Evolutionary conservation across 2,329 filamentous ascomycete genomes (phyloP).

Genomic region (Penicillium glabrum): DNA sequence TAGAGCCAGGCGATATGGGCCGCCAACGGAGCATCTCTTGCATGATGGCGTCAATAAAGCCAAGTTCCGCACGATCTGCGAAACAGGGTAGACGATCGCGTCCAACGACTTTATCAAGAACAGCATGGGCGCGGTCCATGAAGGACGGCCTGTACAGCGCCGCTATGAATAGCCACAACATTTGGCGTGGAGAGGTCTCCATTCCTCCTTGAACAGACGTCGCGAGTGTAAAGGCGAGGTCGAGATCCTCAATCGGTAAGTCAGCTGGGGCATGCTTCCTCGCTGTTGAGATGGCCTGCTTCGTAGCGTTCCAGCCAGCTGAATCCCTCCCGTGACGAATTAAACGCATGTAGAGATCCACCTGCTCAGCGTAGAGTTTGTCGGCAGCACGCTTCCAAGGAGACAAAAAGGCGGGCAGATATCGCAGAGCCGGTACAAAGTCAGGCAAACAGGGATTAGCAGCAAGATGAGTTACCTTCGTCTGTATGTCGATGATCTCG

Average conservation of each 20-base stretch:
- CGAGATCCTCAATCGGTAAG: slow-evolving; percentile 37
- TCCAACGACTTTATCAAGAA: slow-evolving; percentile 36
- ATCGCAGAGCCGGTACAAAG: slow-evolving; percentile 45
- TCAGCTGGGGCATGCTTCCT: slow-evolving; percentile 37
- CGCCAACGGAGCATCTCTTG: slow-evolving; percentile 42
- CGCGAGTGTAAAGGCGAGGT: slow-evolving; percentile 50
- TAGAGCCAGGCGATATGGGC: slow-evolving; percentile 46
- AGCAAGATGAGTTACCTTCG: slow-evolving; percentile 49
- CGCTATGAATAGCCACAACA: slow-evolving; percentile 51
- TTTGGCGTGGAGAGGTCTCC: slow-evolving; percentile 51
- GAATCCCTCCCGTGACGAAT: slow-evolving; percentile 17
- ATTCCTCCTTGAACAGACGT: slow-evolving; percentile 51
- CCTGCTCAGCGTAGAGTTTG: slow-evolving; percentile 22
- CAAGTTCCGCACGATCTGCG: slow-evolving; percentile 29
- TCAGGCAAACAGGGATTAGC: slow-evolving; percentile 51
- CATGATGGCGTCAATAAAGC: slow-evolving; percentile 35
- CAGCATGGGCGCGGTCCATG: slow-evolving; percentile 38
- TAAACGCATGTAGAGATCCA: slow-evolving; percentile 27
- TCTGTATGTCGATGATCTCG: slow-evolving; percentile 49
- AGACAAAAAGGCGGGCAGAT: slow-evolving; percentile 46
- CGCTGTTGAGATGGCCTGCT: slow-evolving; percentile 26
- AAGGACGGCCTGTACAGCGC: slow-evolving; percentile 46
- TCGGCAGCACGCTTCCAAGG: slow-evolving; percentile 44
- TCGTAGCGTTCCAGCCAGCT: slow-evolving; percentile 28
- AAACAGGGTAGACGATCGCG: slow-evolving; percentile 32